A percentile compares a stretch with the other conserved stretches of the same genome.
These are phyloP conservation scores for Debaryomyces coudertii DNA, from an alignment of 1,139 yeast genomes.

Conservation along the genomic window DNA sequence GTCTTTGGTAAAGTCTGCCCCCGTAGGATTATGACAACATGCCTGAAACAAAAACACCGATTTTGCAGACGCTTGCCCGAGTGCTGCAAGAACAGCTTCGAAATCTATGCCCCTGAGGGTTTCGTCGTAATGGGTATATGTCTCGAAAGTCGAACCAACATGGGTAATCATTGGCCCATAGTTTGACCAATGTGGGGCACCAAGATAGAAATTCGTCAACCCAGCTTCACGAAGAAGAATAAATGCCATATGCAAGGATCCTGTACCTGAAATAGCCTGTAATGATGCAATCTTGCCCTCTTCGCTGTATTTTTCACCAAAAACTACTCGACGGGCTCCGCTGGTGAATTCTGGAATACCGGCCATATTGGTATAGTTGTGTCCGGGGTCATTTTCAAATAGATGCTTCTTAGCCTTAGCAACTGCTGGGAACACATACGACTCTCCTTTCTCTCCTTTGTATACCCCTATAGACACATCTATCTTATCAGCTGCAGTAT, in stretches of 20 bases:
- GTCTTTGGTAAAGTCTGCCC: constrained; percentile 79
- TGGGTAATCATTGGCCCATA: constrained; percentile 41
- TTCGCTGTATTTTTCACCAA: constrained; percentile 31
- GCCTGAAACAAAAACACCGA: constrained; percentile 72
- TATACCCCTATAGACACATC: constrained; percentile 51
- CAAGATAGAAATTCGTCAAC: constrained; percentile 35
- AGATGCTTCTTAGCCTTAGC: constrained; percentile 37
- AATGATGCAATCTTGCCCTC: constrained; percentile 38
- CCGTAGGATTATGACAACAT: constrained; percentile 97
- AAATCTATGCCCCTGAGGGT: constrained; percentile 34
- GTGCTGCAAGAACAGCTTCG: constrained; percentile 27
- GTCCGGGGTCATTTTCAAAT: constrained; percentile 43
- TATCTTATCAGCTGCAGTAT: constrained; percentile 34
- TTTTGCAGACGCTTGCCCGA: constrained; percentile 32
- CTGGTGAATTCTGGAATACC: constrained; percentile 42
- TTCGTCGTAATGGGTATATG: constrained; percentile 39
- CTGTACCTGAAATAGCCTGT: constrained; percentile 51
- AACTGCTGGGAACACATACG: constrained; percentile 44
- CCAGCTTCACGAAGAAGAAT: constrained; percentile 34
- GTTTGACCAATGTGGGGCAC: constrained; percentile 47
- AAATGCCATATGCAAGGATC: constrained; percentile 45
- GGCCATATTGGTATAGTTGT: constrained; percentile 46
- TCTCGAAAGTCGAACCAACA: constrained; percentile 30
- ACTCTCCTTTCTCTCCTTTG: constrained; percentile 40
- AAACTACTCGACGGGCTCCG: constrained; percentile 41